Evolutionary conservation across 2,329 filamentous ascomycete genomes (phyloP), one percentile per base, ranked within the genome.

Genomic region (Mycosphaerella sp.): DNA sequence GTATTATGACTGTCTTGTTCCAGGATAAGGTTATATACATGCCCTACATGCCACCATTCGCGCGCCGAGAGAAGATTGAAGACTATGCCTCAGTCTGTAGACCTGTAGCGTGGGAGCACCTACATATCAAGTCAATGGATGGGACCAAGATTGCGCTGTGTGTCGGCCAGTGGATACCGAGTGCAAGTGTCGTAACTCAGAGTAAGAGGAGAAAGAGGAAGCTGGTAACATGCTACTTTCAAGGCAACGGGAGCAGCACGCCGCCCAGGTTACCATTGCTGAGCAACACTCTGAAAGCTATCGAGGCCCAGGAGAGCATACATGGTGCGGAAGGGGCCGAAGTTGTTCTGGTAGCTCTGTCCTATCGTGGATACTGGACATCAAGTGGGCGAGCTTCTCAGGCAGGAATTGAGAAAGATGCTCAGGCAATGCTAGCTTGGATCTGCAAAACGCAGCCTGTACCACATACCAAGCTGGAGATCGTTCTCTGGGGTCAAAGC

Each of bases 11-110:
- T 71, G 74, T 91, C 25, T 59, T 86, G 4, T 86, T 89, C 64
- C 87, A 90, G 69, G 87, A 90, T 63, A 84, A 85, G 64, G 87
- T 90, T 64, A 85, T 90, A 53, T 90, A 89, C 69, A 88, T 89
- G 73, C 85, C 86, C 0, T 85, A 84, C 41, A 70, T 89, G 44
- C 85, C 86, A 14, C 86, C 86, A 2, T 85, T 85, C 47, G 62
- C 86, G 0, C 77, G 85, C 13, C 75, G 77, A 18, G 84, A 89
- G 70, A 81, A 71, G 50, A 83, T 90, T 34, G 70, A 72, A 2
- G 80, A 86, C 59, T 89, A 87, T 63, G 71, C 72, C 21, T 65
- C 67, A 3, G 73, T 78, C 34, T 87, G 83, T 57, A 71, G 70
- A 21, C 81, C 80, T 0, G 72, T 89, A n/a, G 53, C 64, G 35